Base-by-base conservation (phyloP, 2,329 filamentous ascomycete genomes). In the Chaetomium globosum region DNA sequence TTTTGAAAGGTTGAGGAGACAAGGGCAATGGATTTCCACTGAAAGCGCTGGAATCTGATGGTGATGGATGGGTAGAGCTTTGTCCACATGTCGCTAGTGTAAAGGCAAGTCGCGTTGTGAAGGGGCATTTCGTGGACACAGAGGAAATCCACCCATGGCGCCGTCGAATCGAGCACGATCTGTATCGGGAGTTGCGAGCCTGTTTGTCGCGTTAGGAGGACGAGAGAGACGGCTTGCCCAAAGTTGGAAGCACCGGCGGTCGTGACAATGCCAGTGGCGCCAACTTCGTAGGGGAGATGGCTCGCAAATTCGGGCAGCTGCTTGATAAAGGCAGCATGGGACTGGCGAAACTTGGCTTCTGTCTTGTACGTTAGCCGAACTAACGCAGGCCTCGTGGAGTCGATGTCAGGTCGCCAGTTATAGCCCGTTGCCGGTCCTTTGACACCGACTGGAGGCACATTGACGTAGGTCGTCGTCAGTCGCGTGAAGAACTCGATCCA, bases 1-100 rank as follows among this genome's bases (percentile, higher is more conserved):
- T 86, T 79, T 71, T 85, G 82, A 68, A 86, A 87, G 5, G 83
- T 82, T 1, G 85, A 86, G 67, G 87, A 82, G 2, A 87, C 76
- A 21, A 87, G 80, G 4, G 84, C 78, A 67, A 86, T 81, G 49
- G 82, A 78, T 72, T 87, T 87, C 75, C 82, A 81, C 71, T 87
- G 84, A 70, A 80, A 85, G 57, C 80, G 75, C 63, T 80, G 76
- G 9, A 77, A 69, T 23, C 56, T 57, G 19, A 69, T 65, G 56
- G 68, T 65, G 21, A 36, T 48, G 19, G 4, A 66, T 67, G 67
- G 71, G 1, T 63, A 64, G n/a, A 63, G 68, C 52, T 48, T 48
- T 71, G 39, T 43, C 66, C 69, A 69, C 31, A 36, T 68, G 30
- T 74, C 71, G 10, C 73, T 63, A 67, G 78, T 70, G 43, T 74